A percentile compares a stretch with the other conserved stretches of the same genome.
Evolutionary conservation across 2,329 filamentous ascomycete genomes (phyloP).

Genomic region (Colletotrichum orchidophilum): DNA sequence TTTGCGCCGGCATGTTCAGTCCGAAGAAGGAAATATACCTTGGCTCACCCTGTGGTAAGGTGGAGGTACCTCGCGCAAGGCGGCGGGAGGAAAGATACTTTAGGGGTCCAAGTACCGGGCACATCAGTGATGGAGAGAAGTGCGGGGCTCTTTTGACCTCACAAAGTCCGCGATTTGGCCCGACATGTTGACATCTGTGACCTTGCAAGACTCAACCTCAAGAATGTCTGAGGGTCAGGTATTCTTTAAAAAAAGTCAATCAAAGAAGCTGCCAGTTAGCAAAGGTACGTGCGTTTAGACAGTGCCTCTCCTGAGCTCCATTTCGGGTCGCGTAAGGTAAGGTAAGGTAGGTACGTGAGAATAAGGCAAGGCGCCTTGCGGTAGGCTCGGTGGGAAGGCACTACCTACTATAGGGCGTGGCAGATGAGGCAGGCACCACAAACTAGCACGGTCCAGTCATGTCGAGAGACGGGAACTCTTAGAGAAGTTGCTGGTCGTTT

Average conservation of each 20-base stretch:
- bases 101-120: constrained; percentile 28
- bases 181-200: neutral
- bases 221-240: neutral
- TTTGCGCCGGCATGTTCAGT: neutral
- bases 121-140: neutral
- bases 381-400: neutral
- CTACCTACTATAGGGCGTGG: neutral
- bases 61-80: neutral
- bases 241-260: constrained; percentile 9
- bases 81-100: neutral
- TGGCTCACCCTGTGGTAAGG: neutral
- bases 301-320: neutral
- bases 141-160: constrained; percentile 4
- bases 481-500: constrained; percentile 10
- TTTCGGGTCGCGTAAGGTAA: no score
- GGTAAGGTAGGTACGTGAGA: neutral
- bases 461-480: neutral
- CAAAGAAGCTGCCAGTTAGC: neutral
- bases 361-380: neutral
- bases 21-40: constrained; percentile 4
- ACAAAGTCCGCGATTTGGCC: neutral
- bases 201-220: neutral
- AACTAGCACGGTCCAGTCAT: constrained; percentile 6
- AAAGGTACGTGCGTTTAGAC: constrained; percentile 21
- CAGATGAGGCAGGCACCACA: constrained; percentile 17